Conservation (phyloP, 768 basidiomycete species). For the Hygrocybe coccinea region DNA sequence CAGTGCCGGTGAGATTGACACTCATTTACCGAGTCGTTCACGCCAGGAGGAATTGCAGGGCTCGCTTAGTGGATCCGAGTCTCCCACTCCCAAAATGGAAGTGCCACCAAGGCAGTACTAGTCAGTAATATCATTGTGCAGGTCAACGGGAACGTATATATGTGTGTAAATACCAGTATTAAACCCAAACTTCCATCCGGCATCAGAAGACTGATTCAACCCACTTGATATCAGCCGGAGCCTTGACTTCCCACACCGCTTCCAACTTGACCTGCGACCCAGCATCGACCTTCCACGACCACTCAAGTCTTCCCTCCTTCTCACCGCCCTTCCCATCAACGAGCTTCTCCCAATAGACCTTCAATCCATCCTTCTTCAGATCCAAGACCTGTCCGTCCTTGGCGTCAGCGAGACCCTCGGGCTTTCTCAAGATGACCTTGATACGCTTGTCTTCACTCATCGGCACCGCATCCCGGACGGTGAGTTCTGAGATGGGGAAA, state of each 20-base stretch:
- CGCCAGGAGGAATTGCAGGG: too few relatives aligned
- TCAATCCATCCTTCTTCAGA: conserved; percentile 26
- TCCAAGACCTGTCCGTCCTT: conserved; percentile 37
- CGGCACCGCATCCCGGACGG: conserved; percentile 46
- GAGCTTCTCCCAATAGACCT: conserved; percentile 33
- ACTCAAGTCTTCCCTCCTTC: conserved; percentile 55
- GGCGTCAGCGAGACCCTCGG: conserved; percentile 42
- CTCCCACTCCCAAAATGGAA: too few relatives aligned
- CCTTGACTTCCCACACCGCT: conserved; percentile 51
- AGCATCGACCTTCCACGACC: conserved; percentile 42
- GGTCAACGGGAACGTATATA: too few relatives aligned
- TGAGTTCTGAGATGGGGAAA: conserved; percentile 40
- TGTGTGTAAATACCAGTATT: too few relatives aligned
- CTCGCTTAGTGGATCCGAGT: too few relatives aligned
- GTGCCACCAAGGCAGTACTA: too few relatives aligned
- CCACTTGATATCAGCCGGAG: conserved; percentile 31
- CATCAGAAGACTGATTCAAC: neutral
- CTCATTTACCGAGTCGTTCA: too few relatives aligned
- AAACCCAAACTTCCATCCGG: too few relatives aligned
- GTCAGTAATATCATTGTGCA: too few relatives aligned
- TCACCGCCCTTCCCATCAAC: conserved; percentile 45
- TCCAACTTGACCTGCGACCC: conserved; percentile 41
- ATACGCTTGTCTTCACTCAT: conserved; percentile 38
- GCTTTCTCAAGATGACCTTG: conserved; percentile 44
- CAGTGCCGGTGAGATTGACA: too few relatives aligned